Percentiles rank a stretch among this genome's conserved stretches.
phyloP scores from a whole-genome alignment of 352 stramenopile species.

The Pythium plurisporium region DNA sequence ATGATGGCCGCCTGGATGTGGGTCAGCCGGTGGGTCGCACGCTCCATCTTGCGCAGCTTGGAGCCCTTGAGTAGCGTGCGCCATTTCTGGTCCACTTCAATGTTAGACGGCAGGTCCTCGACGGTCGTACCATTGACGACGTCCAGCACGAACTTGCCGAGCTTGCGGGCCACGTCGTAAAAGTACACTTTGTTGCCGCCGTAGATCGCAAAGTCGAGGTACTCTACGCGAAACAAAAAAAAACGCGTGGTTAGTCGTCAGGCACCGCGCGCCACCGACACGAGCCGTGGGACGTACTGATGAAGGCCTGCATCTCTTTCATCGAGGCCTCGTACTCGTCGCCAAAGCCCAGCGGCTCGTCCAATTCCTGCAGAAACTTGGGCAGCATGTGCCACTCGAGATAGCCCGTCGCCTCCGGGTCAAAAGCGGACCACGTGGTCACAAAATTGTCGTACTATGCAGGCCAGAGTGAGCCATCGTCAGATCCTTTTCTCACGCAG shows the following conservation, averaged over 20 bases:
- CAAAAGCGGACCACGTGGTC: slow-evolving; percentile 65
- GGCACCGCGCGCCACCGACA: background rate
- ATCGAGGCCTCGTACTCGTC: slow-evolving; percentile 31
- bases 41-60: slow-evolving; percentile 51
- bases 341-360: slow-evolving; percentile 64
- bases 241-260: background rate
- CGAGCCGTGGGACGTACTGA: slow-evolving; percentile 28
- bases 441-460: slow-evolving; percentile 80
- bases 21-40: slow-evolving; percentile 41
- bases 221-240: slow-evolving; percentile 21
- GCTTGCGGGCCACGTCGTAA: slow-evolving; percentile 43
- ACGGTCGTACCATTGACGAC: slow-evolving; percentile 43
- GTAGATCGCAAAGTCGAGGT: slow-evolving; percentile 47
- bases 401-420: slow-evolving; percentile 71
- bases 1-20: slow-evolving; percentile 43
- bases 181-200: slow-evolving; percentile 56
- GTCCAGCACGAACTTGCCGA: slow-evolving; percentile 62
- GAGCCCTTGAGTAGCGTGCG: slow-evolving; percentile 36
- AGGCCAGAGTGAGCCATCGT: background rate
- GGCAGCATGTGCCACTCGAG: slow-evolving; percentile 64
- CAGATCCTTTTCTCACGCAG: background rate
- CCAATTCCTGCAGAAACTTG: slow-evolving; percentile 57
- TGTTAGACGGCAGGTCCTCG: slow-evolving; percentile 38
- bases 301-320: slow-evolving; percentile 51
- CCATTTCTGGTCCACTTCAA: slow-evolving; percentile 56